phyloP scores from a whole-genome alignment of 83 land plant genomes.

The Picea abies region DNA sequence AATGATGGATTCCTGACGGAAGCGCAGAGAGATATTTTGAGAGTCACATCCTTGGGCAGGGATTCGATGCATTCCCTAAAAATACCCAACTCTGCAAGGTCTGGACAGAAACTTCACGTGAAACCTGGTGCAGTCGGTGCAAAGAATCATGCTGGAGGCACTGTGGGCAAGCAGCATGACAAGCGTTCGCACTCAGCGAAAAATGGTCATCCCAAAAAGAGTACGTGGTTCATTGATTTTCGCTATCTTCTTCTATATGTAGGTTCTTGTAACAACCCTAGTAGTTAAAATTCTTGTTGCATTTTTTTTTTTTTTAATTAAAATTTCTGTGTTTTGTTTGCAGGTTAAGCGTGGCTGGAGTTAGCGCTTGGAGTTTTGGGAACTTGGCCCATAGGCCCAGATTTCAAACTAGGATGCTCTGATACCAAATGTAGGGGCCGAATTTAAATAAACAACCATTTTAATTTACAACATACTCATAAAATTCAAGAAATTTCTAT shows the following conservation, averaged over 20 bases:
- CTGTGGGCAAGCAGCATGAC: constrained; percentile 17
- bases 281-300: no score
- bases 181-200: constrained; percentile 24
- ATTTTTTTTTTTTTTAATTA: no score
- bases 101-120: constrained; percentile 14
- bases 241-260: not conserved
- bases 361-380: no score
- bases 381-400: no score
- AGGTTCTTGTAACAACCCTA: no score
- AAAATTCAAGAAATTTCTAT: no score
- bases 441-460: no score
- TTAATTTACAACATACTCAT: no score
- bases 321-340: no score
- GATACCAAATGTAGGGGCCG: no score
- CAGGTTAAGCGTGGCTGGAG: no score
- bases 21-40: constrained; percentile 29
- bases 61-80: constrained; percentile 24
- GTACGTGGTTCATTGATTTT: constrained; percentile 9
- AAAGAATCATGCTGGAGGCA: constrained; percentile 20
- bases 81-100: constrained; percentile 24
- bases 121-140: constrained; percentile 14
- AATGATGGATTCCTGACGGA: constrained; percentile 33
- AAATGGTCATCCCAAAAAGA: constrained; percentile 41
- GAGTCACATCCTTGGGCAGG: constrained; percentile 22
- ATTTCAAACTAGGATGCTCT: no score